Evolutionary conservation across 768 basidiomycete genomes (phyloP).

Genomic region (Pholiota microspora): DNA sequence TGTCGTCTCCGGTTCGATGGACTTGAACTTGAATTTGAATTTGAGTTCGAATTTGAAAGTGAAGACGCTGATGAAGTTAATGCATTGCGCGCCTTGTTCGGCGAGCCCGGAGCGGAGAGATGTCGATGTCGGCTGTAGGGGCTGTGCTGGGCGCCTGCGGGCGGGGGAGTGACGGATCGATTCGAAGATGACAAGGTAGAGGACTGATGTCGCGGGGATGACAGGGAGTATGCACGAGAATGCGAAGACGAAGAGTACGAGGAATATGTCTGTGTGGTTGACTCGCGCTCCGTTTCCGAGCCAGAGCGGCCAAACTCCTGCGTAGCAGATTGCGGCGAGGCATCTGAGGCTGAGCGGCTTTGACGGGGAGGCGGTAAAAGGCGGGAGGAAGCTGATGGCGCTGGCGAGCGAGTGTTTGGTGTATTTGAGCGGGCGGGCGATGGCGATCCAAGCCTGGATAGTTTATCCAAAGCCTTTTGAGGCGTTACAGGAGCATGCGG

Average conservation of each 20-base stretch:
- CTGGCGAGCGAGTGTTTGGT: slow-evolving; percentile 26
- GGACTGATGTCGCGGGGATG: slow-evolving; percentile 20
- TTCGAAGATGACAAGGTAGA: slow-evolving; percentile 16
- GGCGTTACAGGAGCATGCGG: too few relatives aligned
- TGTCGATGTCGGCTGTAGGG: slow-evolving; percentile 22
- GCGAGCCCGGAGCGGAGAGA: slow-evolving; percentile 31
- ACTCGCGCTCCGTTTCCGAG: slow-evolving; percentile 82
- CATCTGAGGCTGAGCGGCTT: slow-evolving; percentile 18
- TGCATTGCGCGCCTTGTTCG: slow-evolving; percentile 28
- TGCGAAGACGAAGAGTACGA: slow-evolving; percentile 23
- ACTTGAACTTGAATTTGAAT: slow-evolving; percentile 24
- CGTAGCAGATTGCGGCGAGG: slow-evolving; percentile 23
- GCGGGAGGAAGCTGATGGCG: slow-evolving; percentile 36
- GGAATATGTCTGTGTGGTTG: slow-evolving; percentile 30
- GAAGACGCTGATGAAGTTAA: slow-evolving; percentile 11
- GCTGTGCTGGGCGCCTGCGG: slow-evolving; percentile 11
- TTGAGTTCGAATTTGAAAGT: slow-evolving; percentile 15
- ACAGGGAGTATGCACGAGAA: slow-evolving; percentile 13
- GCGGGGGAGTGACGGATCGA: slow-evolving; percentile 16
- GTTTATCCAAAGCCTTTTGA: slow-evolving; percentile 64
- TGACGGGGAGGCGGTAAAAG: slow-evolving; percentile 32
- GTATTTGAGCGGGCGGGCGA: slow-evolving; percentile 39
- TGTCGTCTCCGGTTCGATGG: slow-evolving; percentile 27
- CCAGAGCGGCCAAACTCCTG: slow-evolving; percentile 54
- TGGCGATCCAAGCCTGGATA: slow-evolving; percentile 57